Evolutionary conservation across 768 basidiomycete genomes (phyloP).

Genomic region (Pilatotrama ljubarskyi): DNA sequence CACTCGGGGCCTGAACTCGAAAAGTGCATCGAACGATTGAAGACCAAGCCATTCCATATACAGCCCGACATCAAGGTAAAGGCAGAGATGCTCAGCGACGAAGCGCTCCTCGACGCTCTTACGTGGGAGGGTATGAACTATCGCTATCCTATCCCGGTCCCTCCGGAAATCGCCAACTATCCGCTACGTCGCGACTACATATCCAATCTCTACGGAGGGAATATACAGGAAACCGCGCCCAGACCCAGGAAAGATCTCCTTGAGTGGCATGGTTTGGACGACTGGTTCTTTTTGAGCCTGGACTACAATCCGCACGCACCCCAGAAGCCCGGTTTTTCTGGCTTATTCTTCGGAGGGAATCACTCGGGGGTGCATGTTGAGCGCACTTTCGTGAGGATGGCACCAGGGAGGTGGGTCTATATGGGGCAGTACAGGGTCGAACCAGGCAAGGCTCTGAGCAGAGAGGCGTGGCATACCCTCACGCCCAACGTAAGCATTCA

Average conservation of each 20-base stretch:
- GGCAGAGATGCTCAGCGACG: conserved; percentile 1
- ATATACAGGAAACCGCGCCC: not conserved
- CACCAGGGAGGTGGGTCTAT: not conserved
- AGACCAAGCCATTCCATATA: too few species aligned
- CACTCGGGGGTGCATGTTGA: too few species aligned
- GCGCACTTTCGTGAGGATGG: not conserved
- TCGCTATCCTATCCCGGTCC: not conserved
- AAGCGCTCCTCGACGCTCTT: not conserved
- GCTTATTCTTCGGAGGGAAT: not conserved
- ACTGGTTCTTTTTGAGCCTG: not conserved
- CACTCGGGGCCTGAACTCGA: too few species aligned
- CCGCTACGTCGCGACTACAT: not conserved
- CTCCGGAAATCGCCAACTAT: not conserved
- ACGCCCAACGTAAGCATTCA: too few species aligned
- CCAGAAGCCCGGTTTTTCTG: not conserved
- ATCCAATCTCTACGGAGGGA: not conserved
- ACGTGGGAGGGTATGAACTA: conserved; percentile 3
- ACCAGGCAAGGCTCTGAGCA: not conserved
- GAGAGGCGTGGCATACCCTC: not conserved
- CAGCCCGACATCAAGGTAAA: conserved; percentile 7
- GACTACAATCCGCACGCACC: not conserved
- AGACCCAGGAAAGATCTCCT: not conserved
- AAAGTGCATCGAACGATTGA: too few species aligned
- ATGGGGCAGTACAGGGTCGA: not conserved
- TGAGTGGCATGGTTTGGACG: not conserved